Evolutionary conservation across 768 basidiomycete species (phyloP), one percentile per base, ranked within the genome.

Genomic region (Trametes cubensis): DNA sequence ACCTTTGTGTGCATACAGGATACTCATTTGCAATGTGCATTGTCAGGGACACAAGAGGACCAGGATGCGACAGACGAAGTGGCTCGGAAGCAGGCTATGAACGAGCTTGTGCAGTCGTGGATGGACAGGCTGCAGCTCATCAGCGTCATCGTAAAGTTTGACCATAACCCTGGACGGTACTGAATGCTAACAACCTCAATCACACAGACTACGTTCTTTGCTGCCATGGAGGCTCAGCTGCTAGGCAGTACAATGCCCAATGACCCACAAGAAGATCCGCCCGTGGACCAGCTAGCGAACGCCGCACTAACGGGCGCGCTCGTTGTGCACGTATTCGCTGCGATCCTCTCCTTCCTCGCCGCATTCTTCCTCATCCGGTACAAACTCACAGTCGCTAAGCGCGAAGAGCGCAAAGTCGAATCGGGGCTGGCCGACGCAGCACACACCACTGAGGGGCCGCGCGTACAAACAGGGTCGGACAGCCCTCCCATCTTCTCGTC

Each of bases 81-180:
- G 59, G 78, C 77, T 14, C 73, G 77, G 41, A 74, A 73, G 64
- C 76, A 78, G 52, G 83, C 80, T 3, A 75, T 81, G 74, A 78
- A 72, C 51, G 80, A 83, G 44, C 76, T 86, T 3, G 77, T 84
- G n/a, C 79, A 80, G 65, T 82, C 83, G 4, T 87, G 85, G 85
- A 81, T 83, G 77, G 85, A 86, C 61, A 76, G 85, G 44, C 76
- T 86, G 45, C 83, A 86, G 72, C 73, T 86, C 13, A 85, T 87
- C 70, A 81, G 78, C 42, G 78, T 87, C 38, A 84, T 85, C 53
- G 85, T 84, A 48, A 67, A 83, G 74, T 17, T 14, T 34, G 18
- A 20, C 54, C 26, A 30, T 17, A 6, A 3, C 17, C 5, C 6
- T 4, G 42, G 17, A 6, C 3, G 7, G 46, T n/a, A 4, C 11